Evolutionary conservation across 768 basidiomycete genomes (phyloP), one percentile per base, ranked within the genome.

Genomic region (Ephemerocybe angulata): DNA sequence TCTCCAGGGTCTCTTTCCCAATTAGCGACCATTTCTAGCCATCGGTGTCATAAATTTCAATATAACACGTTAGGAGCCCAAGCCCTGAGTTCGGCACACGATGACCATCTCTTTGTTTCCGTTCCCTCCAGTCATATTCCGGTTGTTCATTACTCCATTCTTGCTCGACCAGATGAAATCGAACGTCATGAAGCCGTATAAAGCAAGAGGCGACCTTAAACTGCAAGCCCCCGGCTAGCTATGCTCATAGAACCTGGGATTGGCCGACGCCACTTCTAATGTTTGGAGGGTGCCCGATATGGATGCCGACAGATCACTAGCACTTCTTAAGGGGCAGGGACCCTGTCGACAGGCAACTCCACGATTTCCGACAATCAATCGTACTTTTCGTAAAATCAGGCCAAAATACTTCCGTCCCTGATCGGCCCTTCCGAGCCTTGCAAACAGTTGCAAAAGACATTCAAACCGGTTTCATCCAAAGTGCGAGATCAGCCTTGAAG

Each of bases 201-300:
- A 50, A 50, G 48, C 48, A 50, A 35, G 29, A 21, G 48, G n/a
- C 30, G 48, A 50, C 48, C 31, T 33, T 33, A 33, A 50, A 31
- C n/a, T 17, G 30, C 46, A 35, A 17, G 29, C 29, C 11, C 33
- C 22, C 29, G 47, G 29, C n/a, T n/a, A 27, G 27, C 22, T 15
- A n/a, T 22, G 22, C 10, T 22, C 13, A 28, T 46, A 46, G 10
- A 28, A 17, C 24, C 19, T 22, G 22, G 27, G 48, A 50, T 50
- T 50, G 48, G 7, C 6, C 46, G 17, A 35, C 48, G 48, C 48
- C 48, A 50, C 48, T 21, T 30, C 21, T 10, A 47, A 13, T n/a
- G n/a, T n/a, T n/a, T n/a, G n/a, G n/a, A n/a, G n/a, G n/a, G n/a
- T n/a, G n/a, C n/a, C n/a, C n/a, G n/a, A n/a, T n/a, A n/a, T n/a